Evolutionary conservation across 1,139 yeast species (phyloP), one percentile per base, ranked within the genome.

Genomic region (Lodderomyces margitis): DNA sequence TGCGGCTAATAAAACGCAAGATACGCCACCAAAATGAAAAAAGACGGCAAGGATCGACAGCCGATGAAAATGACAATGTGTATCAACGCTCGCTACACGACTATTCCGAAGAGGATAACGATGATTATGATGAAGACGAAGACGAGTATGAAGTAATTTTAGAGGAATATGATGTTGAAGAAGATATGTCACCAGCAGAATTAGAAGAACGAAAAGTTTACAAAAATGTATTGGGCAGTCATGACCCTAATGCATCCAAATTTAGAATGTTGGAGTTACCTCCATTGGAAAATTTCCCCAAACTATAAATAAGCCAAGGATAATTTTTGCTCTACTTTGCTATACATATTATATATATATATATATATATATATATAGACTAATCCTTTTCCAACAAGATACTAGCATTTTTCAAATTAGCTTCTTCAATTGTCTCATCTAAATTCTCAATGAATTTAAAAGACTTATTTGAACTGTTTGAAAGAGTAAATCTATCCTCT

Each of bases 361-460:
- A 11, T 28, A 20, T 21, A 28, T 40, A 25, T 35, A 38, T 21
- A 23, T 34, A 15, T 17, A 35, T 32, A 30, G 6, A 17, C 21
- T 51, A 62, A 31, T 64, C 68, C 44, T 61, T 62, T 53, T 92
- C 98, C 37, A 91, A 71, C 44, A 89, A 65, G 11, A 92, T 67
- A 40, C 91, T 83, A 34, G 96, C 89, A 59, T 89, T 92, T 56
- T 81, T 80, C 49, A 94, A 73, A 1, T 87, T 89, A 0, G 92
- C 87, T 5, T 79, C 86, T 38, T 73, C 81, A n/a, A 92, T 75
- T 1, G 88, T 76, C 46, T 64, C 54, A 38, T 78, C 80, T 40
- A 86, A 60, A 34, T 75, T 72, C 1, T 77, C 80, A 19, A 84
- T 71, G 41, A 92, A 70, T 56, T 85, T 84, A 40, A 75, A 76